These are phyloP conservation scores for Peziza echinospora DNA, from an alignment of 495 filamentous ascomycete genomes.

Conservation along the genomic window DNA sequence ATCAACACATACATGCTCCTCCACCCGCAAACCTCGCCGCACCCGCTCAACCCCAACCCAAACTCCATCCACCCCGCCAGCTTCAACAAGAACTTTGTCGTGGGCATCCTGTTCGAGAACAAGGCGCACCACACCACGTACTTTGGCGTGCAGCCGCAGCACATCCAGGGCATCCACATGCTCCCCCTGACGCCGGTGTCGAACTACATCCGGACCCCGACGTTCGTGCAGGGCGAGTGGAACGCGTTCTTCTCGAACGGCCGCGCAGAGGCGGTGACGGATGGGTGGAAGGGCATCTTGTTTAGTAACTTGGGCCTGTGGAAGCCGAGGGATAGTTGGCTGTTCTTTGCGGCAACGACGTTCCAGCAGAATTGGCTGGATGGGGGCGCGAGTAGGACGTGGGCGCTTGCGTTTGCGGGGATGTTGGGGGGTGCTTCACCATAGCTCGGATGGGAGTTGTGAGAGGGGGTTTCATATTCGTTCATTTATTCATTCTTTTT, in stretches of 20 bases:
- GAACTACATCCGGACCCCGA: conserved; percentile 38
- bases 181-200: conserved; percentile 59
- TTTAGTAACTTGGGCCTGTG: conserved; percentile 63
- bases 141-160: conserved; percentile 63
- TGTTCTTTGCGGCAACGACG: conserved; percentile 44
- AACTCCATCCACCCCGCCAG: conserved; percentile 57
- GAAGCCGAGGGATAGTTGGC: conserved; percentile 45
- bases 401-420: conserved; percentile 71
- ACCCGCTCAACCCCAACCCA: conserved; percentile 38
- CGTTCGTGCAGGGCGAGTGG: conserved; percentile 77
- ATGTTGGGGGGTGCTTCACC: conserved; percentile 1
- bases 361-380: conserved; percentile 62
- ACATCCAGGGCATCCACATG: conserved; percentile 94
- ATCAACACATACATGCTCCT: conserved; percentile 43
- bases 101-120: conserved; percentile 91
- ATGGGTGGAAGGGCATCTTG: conserved; percentile 72
- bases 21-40: conserved; percentile 53
- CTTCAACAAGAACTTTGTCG: conserved; percentile 67
- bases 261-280: conserved; percentile 35
- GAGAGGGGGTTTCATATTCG: too few relatives aligned
- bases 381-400: conserved; percentile 65
- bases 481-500: too few relatives aligned
- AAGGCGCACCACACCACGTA: conserved; percentile 92
- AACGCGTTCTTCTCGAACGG: conserved; percentile 50
- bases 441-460: too few relatives aligned